Percentiles rank a stretch among this genome's conserved stretches.
phyloP scores from a whole-genome alignment of 1,284 basidiomycete genomes.

The Entoloma clypeatum region DNA sequence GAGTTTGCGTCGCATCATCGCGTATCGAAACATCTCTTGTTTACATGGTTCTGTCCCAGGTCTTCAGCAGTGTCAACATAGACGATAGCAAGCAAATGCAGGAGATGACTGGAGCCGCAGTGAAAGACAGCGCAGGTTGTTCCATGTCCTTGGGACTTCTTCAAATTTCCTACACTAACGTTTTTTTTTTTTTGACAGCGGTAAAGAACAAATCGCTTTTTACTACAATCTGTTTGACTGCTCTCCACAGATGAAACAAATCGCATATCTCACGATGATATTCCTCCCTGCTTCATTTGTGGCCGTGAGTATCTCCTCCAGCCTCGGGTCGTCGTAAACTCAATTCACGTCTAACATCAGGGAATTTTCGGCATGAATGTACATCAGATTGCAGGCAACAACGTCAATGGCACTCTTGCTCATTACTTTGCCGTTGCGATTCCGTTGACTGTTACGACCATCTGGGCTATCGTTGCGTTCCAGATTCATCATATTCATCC shows the following conservation, averaged over 20 bases:
- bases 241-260: constrained; percentile 46
- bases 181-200: constrained; percentile 4
- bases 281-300: constrained; percentile 51
- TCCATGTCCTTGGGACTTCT: neutral
- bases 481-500: constrained; percentile 25
- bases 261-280: constrained; percentile 49
- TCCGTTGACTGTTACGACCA: constrained; percentile 35
- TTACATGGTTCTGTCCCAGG: constrained; percentile 22
- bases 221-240: neutral
- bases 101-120: constrained; percentile 36
- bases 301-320: constrained; percentile 34
- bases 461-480: constrained; percentile 42
- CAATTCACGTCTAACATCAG: constrained; percentile 15
- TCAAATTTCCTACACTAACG: neutral
- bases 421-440: constrained; percentile 35
- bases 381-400: constrained; percentile 28
- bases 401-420: constrained; percentile 26
- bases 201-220: neutral
- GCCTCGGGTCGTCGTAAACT: neutral
- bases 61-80: constrained; percentile 42
- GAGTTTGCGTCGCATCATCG: constrained; percentile 16
- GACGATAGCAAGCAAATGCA: constrained; percentile 39
- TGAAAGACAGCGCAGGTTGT: constrained; percentile 37
- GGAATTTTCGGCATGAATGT: constrained; percentile 45
- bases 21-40: neutral